Evolutionary conservation across 1,139 yeast species (phyloP).

Genomic region (Wickerhamiella infanticola): DNA sequence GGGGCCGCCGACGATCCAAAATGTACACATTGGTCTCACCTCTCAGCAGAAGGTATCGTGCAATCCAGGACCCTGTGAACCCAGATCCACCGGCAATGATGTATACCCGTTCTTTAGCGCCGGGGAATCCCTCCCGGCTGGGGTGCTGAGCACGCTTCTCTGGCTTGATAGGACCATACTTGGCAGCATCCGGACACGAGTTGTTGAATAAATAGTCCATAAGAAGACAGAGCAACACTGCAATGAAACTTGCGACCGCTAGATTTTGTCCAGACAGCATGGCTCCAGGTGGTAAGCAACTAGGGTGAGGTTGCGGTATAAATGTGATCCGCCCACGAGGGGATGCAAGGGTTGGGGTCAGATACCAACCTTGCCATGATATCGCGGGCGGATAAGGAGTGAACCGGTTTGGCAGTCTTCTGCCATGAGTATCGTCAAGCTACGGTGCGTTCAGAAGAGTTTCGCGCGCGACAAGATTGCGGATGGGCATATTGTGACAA

Average conservation of each 20-base stretch:
- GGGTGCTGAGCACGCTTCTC: conserved; percentile 6
- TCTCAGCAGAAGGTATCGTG: conserved; percentile 19
- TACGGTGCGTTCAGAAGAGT: too few species aligned
- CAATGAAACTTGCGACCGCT: background rate
- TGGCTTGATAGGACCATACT: conserved; percentile 6
- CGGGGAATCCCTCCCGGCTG: conserved; percentile 9
- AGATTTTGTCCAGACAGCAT: background rate
- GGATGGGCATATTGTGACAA: background rate
- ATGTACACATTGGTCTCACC: conserved; percentile 15
- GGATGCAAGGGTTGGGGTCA: background rate
- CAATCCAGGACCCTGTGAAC: conserved; percentile 23
- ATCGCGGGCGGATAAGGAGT: too few species aligned
- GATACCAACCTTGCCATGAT: too few species aligned
- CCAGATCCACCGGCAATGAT: conserved; percentile 23
- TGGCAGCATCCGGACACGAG: background rate
- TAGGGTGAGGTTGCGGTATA: background rate
- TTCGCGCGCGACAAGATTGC: too few species aligned
- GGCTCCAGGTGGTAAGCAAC: background rate
- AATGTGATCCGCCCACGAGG: background rate
- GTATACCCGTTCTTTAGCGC: conserved; percentile 11
- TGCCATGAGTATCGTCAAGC: too few species aligned
- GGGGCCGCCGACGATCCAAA: conserved; percentile 16
- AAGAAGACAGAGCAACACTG: background rate
- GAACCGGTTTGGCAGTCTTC: too few species aligned
- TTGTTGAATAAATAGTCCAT: background rate